Base-by-base conservation (phyloP, 2,329 filamentous ascomycete species). In the Tolypocladium pustulatum region DNA sequence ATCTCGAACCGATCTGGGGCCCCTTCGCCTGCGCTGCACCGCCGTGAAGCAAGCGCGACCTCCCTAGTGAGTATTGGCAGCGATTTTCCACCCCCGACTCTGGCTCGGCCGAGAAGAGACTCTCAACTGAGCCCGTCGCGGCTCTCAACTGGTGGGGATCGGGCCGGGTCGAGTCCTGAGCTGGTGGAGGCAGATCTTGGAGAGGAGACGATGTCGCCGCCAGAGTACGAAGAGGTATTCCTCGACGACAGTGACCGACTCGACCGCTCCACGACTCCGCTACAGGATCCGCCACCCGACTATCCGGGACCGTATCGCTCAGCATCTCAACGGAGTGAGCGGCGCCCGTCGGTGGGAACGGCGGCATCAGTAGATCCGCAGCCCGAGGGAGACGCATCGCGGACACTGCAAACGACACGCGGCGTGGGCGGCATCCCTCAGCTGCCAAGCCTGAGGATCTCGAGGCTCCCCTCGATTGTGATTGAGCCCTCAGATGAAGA, bases 41-140 rank as follows among this genome's bases (percentile, higher is more conserved):
- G 70, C 1, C 75, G 81, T 57, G 75, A 77, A 38, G 72, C 73
- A 27, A 82, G 80, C 66, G 73, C 71, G n/a, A 80, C 78, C 65
- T 85, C 83, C 1, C 73, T 82, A 20, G 66, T 82, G n/a, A 84
- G 80, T 67, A 74, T 84, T 60, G 75, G 78, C 9, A 77, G 76
- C 59, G 76, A 77, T 56, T 70, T 77, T 6, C 73, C 73, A 20
- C 76, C 78, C 8, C 71, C 75, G 6, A 61, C 62, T 15, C 60
- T 75, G 37, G 66, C 68, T 20, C 67, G 73, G n/a, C 74, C 77
- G 7, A 67, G 74, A 30, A 69, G 73, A 5, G 71, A 72, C 59
- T 82, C 81, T 4, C 71, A 72, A 12, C 65, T 73, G 8, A 73
- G 74, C 12, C 79, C 76, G n/a, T 75, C 73, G 9, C 68, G 70